phyloP scores from a whole-genome alignment of 2,329 filamentous ascomycete genomes.

The Tolypocladium inflatum region DNA sequence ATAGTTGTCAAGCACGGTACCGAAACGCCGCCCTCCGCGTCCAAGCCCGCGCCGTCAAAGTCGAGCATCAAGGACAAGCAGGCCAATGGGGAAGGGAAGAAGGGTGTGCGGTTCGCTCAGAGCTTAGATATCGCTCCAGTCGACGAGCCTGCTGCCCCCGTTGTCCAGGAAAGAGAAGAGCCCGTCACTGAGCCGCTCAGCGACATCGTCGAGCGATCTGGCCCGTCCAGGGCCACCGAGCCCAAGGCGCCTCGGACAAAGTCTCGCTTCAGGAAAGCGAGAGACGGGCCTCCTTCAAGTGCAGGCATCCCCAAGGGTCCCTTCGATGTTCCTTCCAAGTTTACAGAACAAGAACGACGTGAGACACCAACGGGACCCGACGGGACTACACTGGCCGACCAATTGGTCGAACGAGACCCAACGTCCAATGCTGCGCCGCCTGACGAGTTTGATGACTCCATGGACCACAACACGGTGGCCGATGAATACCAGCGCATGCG shows the following conservation, averaged over 20 bases:
- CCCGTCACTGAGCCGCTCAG: slow-evolving; percentile 36
- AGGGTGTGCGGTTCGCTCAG: slow-evolving; percentile 74
- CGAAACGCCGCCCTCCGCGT: slow-evolving; percentile 8
- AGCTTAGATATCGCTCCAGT: slow-evolving; percentile 58
- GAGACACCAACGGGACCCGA: slow-evolving; percentile 38
- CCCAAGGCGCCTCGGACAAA: slow-evolving; percentile 28
- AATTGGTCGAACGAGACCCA: slow-evolving; percentile 44
- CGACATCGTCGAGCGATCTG: slow-evolving; percentile 41
- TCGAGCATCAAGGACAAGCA: slow-evolving; percentile 23
- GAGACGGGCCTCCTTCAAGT: slow-evolving; percentile 8
- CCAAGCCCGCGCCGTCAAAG: slow-evolving; percentile 15
- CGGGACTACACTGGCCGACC: slow-evolving; percentile 49
- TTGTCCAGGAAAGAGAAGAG: slow-evolving; percentile 13
- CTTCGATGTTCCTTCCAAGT: slow-evolving; percentile 29
- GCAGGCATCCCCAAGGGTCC: slow-evolving; percentile 28
- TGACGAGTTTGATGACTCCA: slow-evolving; percentile 58
- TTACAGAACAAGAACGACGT: slow-evolving; percentile 27
- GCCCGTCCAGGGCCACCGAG: slow-evolving; percentile 12
- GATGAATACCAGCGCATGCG: slow-evolving; percentile 75
- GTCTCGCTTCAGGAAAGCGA: slow-evolving; percentile 44
- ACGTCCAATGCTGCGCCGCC: slow-evolving; percentile 25
- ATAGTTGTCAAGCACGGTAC: slow-evolving; percentile 34
- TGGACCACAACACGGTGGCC: slow-evolving; percentile 69
- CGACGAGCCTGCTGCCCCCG: slow-evolving; percentile 10
- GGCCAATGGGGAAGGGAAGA: slow-evolving; percentile 31